Conservation (phyloP, 2,329 filamentous ascomycete genomes). For the Fusarium humuli region DNA sequence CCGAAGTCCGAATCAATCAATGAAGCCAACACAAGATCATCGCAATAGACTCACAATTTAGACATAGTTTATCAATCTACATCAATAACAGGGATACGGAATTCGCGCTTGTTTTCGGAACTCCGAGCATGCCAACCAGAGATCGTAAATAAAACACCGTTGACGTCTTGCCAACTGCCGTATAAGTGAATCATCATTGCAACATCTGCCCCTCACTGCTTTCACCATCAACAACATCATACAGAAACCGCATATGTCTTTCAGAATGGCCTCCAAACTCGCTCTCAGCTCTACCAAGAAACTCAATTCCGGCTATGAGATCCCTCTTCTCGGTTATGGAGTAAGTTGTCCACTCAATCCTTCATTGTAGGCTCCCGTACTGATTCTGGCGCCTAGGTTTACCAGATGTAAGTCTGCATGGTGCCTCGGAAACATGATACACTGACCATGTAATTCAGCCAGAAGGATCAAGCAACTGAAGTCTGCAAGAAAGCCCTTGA, state of each 20-base stretch:
- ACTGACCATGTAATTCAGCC: constrained; percentile 42
- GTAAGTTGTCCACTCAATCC: constrained; percentile 52
- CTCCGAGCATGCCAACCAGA: not conserved
- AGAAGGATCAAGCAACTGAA: constrained; percentile 49
- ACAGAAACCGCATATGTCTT: constrained; percentile 24
- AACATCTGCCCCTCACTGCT: constrained; percentile 22
- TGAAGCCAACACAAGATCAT: not conserved
- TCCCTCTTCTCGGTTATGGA: constrained; percentile 66
- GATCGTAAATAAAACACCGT: not conserved
- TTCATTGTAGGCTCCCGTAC: not conserved
- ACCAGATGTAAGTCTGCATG: constrained; percentile 59
- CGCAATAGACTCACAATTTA: not conserved
- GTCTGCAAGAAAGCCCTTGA: constrained; percentile 60
- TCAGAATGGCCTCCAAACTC: constrained; percentile 60
- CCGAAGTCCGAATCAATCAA: not conserved
- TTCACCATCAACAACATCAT: not conserved
- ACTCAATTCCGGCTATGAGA: constrained; percentile 65
- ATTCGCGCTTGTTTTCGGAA: not conserved
- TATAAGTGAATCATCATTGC: constrained; percentile 14
- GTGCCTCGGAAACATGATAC: constrained; percentile 17
- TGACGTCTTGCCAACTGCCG: not conserved
- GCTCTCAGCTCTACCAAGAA: constrained; percentile 61
- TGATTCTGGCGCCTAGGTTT: constrained; percentile 56
- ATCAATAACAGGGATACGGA: not conserved
- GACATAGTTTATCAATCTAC: not conserved